Conservation (phyloP, 2,329 filamentous ascomycete species). For the Xylariomycetidae sp. region DNA sequence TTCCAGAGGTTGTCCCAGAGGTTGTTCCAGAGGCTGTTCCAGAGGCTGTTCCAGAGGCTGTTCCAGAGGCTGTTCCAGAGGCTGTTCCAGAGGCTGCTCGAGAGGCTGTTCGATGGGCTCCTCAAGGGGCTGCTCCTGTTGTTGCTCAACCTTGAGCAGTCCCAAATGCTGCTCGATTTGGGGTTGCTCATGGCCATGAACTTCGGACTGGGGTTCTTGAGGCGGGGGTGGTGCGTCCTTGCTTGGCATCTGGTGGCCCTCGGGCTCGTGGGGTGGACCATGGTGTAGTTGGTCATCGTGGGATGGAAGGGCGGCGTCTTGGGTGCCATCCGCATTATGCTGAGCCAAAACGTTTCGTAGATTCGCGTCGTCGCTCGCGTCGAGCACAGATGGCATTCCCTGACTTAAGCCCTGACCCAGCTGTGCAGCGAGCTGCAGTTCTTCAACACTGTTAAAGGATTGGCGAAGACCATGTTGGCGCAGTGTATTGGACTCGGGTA, state of each 20-base stretch:
- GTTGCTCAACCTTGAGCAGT: too few species aligned
- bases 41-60: constrained; percentile 2
- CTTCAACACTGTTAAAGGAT: constrained; percentile 41
- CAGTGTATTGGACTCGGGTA: constrained; percentile 30
- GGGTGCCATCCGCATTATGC: constrained; percentile 32
- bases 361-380: constrained; percentile 34
- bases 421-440: constrained; percentile 53
- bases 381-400: constrained; percentile 41
- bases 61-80: constrained; percentile 4
- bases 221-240: too few species aligned
- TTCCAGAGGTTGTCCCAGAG: constrained; percentile 6
- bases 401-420: constrained; percentile 49
- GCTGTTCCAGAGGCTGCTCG: constrained; percentile 3
- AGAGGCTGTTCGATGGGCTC: too few species aligned
- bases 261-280: too few species aligned
- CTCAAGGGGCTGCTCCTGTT: too few species aligned
- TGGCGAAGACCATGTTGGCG: constrained; percentile 37
- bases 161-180: too few species aligned
- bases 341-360: constrained; percentile 1
- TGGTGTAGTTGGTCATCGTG: too few species aligned
- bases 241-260: too few species aligned
- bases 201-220: too few species aligned
- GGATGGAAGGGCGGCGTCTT: too few species aligned
- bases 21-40: constrained; percentile 2
- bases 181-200: too few species aligned